Evolutionary conservation across 371 early-diverging fungal species (phyloP).

Genomic region (Choanephora cucurbitarum): DNA sequence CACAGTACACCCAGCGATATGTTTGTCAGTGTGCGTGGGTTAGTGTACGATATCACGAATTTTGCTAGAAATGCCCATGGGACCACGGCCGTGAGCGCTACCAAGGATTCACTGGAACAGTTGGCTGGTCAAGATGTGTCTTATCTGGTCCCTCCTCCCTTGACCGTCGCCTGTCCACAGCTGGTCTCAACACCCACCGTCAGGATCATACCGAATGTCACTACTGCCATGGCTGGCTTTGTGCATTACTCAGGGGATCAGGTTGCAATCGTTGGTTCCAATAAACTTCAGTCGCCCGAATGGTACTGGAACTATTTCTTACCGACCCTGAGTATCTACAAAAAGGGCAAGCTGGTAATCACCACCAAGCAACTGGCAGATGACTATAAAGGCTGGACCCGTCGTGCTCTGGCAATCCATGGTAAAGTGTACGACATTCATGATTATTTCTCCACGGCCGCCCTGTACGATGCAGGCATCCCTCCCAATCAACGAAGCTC

Average conservation of each 20-base stretch:
- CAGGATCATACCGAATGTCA: slow-evolving; percentile 36
- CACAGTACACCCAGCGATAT: slow-evolving; percentile 51
- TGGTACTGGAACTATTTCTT: slow-evolving; percentile 73
- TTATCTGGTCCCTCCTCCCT: slow-evolving; percentile 72
- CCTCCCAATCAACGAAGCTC: slow-evolving; percentile 23
- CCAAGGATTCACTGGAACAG: slow-evolving; percentile 57
- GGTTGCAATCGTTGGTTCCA: slow-evolving; percentile 16
- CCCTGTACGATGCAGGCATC: slow-evolving; percentile 39
- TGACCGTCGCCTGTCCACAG: slow-evolving; percentile 60
- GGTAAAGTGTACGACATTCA: slow-evolving; percentile 79
- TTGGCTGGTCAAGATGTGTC: slow-evolving; percentile 72
- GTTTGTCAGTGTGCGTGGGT: slow-evolving; percentile 69
- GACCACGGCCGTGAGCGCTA: slow-evolving; percentile 44
- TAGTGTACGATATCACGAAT: slow-evolving; percentile 68
- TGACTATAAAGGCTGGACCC: slow-evolving; percentile 50
- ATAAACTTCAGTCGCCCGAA: slow-evolving; percentile 39
- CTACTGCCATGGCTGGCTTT: slow-evolving; percentile 30
- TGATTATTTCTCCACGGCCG: slow-evolving; percentile 61
- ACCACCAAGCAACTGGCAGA: slow-evolving; percentile 43
- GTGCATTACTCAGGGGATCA: slow-evolving; percentile 50
- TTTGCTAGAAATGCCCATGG: slow-evolving; percentile 60
- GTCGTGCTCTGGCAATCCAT: slow-evolving; percentile 69
- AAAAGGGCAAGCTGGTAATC: slow-evolving; percentile 67
- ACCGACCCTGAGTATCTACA: slow-evolving; percentile 63
- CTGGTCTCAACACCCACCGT: slow-evolving; percentile 44